phyloP scores from a whole-genome alignment of 192 early-diverging fungal genomes.

The Thamnidium elegans region DNA sequence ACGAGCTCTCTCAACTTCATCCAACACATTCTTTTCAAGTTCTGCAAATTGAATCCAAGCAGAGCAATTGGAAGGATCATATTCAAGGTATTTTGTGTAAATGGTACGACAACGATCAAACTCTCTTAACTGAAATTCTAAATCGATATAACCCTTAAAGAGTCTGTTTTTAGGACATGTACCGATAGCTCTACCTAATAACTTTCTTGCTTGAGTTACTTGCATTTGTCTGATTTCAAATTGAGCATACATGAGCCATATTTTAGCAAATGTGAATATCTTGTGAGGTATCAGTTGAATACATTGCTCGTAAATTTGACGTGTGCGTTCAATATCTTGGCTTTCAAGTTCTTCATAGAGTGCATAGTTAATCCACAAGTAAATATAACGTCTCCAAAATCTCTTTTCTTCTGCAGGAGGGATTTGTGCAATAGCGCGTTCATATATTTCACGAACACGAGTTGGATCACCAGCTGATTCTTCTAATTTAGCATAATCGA shows the following conservation, averaged over 20 bases:
- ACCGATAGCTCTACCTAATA: constrained; percentile 83
- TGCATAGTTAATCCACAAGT: constrained; percentile 98
- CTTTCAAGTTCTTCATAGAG: constrained; percentile 90
- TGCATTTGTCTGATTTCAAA: constrained; percentile 84
- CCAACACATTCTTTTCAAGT: constrained; percentile 73
- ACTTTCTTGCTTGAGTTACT: constrained; percentile 68
- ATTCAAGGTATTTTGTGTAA: constrained; percentile 90
- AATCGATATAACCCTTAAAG: constrained; percentile 95
- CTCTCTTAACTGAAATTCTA: constrained; percentile 91
- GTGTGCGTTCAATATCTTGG: constrained; percentile 76
- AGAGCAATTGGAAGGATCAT: constrained; percentile 79
- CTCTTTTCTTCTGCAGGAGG: constrained; percentile 87
- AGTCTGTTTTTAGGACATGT: constrained; percentile 87
- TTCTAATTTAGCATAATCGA: constrained; percentile 91
- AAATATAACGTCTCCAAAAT: constrained; percentile 96
- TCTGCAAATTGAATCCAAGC: constrained; percentile 98
- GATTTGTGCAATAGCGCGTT: constrained; percentile 88
- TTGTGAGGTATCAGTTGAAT: constrained; percentile 89
- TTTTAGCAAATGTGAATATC: constrained; percentile 94
- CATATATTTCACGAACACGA: constrained; percentile 90
- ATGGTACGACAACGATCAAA: constrained; percentile 90
- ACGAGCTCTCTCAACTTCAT: constrained; percentile 78
- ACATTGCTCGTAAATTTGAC: constrained; percentile 80
- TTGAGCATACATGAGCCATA: constrained; percentile 93
- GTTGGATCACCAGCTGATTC: constrained; percentile 69